Conservation (phyloP, 2,329 filamentous ascomycete species). For the Aspergillus ustus region DNA sequence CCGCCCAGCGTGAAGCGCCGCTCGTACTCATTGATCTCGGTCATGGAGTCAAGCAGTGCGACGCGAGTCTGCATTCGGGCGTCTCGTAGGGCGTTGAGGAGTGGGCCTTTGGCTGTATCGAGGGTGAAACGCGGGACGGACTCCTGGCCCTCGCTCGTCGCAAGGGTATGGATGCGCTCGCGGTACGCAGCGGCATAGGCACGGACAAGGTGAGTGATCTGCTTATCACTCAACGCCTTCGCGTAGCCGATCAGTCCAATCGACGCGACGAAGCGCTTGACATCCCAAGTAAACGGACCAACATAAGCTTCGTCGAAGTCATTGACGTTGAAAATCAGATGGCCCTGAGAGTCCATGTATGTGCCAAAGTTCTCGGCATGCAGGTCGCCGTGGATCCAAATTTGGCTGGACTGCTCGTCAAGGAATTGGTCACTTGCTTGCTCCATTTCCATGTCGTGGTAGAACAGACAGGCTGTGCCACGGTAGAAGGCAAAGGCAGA, state of each 20-base stretch:
- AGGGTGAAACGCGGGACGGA: slow-evolving; percentile 19
- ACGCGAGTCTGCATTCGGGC: slow-evolving; percentile 22
- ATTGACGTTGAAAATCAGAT: slow-evolving; percentile 27
- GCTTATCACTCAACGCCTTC: slow-evolving; percentile 26
- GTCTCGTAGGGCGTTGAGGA: slow-evolving; percentile 21
- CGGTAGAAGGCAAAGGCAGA: slow-evolving; percentile 28
- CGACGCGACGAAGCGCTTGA: slow-evolving; percentile 26
- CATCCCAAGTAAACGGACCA: slow-evolving; percentile 27
- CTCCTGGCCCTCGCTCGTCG: slow-evolving; percentile 1
- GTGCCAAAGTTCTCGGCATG: slow-evolving; percentile 29
- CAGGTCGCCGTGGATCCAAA: slow-evolving; percentile 28
- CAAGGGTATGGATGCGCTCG: slow-evolving; percentile 22
- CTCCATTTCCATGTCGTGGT: slow-evolving; percentile 22
- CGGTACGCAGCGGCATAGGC: slow-evolving; percentile 24
- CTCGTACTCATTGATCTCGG: slow-evolving; percentile 22
- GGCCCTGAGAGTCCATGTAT: slow-evolving; percentile 27
- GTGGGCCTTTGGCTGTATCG: slow-evolving; percentile 24
- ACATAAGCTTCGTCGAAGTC: slow-evolving; percentile 29
- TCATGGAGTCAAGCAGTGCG: slow-evolving; percentile 18
- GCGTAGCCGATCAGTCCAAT: slow-evolving; percentile 26
- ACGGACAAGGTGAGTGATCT: slow-evolving; percentile 23
- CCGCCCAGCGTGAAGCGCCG: slow-evolving; percentile 21
- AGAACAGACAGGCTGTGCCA: slow-evolving; percentile 24
- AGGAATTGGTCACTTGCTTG: slow-evolving; percentile 14
- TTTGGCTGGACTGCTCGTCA: slow-evolving; percentile 17